phyloP scores from a whole-genome alignment of 305 asterid genomes.

The Solanum hybrid region DNA sequence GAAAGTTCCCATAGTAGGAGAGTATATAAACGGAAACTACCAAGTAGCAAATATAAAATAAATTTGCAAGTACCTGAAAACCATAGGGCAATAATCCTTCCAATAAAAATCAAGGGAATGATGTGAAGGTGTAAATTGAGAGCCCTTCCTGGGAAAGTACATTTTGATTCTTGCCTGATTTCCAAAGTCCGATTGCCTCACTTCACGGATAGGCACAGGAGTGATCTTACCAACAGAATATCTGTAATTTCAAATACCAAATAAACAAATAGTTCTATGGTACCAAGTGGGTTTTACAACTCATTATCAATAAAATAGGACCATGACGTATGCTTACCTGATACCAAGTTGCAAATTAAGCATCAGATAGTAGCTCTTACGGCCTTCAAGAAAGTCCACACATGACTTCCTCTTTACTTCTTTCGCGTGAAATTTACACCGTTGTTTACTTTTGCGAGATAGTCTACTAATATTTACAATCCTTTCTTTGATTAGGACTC shows the following conservation, averaged over 20 bases:
- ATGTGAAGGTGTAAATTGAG: constrained; percentile 85
- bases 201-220: constrained; percentile 89
- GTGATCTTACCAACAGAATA: constrained; percentile 95
- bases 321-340: constrained; percentile 41
- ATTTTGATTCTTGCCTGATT: constrained; percentile 77
- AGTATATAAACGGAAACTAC: neutral
- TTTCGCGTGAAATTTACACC: constrained; percentile 43
- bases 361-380: constrained; percentile 75
- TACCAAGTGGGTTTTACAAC: neutral
- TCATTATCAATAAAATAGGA: constrained; percentile 7
- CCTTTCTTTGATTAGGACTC: constrained; percentile 79
- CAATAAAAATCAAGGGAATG: constrained; percentile 71
- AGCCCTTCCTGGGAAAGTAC: constrained; percentile 86
- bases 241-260: constrained; percentile 50
- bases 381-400: constrained; percentile 51
- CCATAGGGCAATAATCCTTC: constrained; percentile 99
- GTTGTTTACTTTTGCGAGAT: constrained; percentile 45
- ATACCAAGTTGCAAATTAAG: constrained; percentile 93
- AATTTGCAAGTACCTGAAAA: constrained; percentile 60
- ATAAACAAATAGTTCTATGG: neutral
- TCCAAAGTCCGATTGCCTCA: constrained; percentile 84
- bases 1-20: neutral
- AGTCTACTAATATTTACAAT: constrained; percentile 34
- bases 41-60: constrained; percentile 1
- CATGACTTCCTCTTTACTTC: constrained; percentile 44